Evolutionary conservation across 495 filamentous ascomycete species (phyloP).

Genomic region (Aspergillus carlsbadensis): DNA sequence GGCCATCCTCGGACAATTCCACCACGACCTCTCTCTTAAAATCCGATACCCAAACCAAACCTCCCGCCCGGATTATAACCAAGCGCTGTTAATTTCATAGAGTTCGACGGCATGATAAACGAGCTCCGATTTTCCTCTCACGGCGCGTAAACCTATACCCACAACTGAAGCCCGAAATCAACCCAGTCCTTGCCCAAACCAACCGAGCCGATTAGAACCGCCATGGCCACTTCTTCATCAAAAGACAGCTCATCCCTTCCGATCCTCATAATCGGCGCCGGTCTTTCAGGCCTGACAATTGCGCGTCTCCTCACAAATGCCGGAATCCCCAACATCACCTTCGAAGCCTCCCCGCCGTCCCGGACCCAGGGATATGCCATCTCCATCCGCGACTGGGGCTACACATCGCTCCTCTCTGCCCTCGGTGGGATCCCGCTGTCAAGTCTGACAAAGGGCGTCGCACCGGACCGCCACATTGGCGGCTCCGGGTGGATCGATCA

Average conservation of each 20-base stretch:
- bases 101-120: background rate
- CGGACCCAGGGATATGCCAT: slow-evolving; percentile 18
- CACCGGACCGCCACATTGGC: slow-evolving; percentile 15
- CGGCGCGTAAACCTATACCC: background rate
- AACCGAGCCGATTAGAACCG: background rate
- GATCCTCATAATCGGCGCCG: slow-evolving; percentile 54
- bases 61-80: background rate
- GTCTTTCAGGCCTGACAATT: slow-evolving; percentile 49
- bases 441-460: slow-evolving; percentile 7
- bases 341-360: slow-evolving; percentile 12
- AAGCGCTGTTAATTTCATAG: background rate
- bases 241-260: slow-evolving; percentile 23
- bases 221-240: background rate
- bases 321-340: slow-evolving; percentile 15
- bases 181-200: background rate
- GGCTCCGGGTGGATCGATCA: slow-evolving; percentile 15
- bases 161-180: background rate
- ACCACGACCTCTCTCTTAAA: background rate
- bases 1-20: no score
- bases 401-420: slow-evolving; percentile 6
- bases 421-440: slow-evolving; percentile 6
- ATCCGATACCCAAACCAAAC: background rate
- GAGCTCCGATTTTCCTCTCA: background rate
- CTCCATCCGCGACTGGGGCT: slow-evolving; percentile 18
- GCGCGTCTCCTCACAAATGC: slow-evolving; percentile 31